A percentile compares a stretch with the other conserved stretches of the same genome.
phyloP scores from a whole-genome alignment of 441 rosid species.

The Gossypium davidsonii region DNA sequence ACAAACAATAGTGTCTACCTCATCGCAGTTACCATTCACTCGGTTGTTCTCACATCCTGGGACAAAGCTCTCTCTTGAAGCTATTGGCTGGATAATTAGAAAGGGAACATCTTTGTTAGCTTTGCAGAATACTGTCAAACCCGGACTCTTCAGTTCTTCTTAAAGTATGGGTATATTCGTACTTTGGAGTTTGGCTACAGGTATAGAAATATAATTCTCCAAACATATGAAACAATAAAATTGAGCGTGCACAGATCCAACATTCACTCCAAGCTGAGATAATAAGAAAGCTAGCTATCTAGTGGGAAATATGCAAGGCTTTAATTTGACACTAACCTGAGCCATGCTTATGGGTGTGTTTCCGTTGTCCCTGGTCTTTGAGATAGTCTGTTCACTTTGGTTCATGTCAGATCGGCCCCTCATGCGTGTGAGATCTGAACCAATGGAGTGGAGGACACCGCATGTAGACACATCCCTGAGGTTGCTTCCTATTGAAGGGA shows the following conservation, averaged over 20 bases:
- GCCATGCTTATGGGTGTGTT: conserved; percentile 70
- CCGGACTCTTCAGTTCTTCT: too few relatives aligned
- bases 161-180: too few relatives aligned
- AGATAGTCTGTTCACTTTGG: conserved; percentile 54
- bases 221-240: background rate
- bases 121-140: background rate
- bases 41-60: conserved; percentile 34
- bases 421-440: conserved; percentile 88
- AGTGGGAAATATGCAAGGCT: background rate
- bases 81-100: conserved; percentile 49
- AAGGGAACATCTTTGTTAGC: background rate
- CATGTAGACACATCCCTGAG: conserved; percentile 62
- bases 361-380: conserved; percentile 44
- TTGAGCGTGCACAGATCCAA: background rate
- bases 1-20: conserved; percentile 31
- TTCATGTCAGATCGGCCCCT: conserved; percentile 49
- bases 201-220: too few relatives aligned
- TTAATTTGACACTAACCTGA: conserved; percentile 34
- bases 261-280: background rate
- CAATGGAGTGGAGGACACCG: conserved; percentile 78
- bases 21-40: conserved; percentile 38
- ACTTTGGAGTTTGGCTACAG: too few relatives aligned
- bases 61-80: conserved; percentile 74
- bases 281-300: background rate
- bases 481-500: conserved; percentile 30